Percentiles rank a stretch among this genome's conserved stretches.
These are phyloP conservation scores for Acmispon strigosus DNA, from an alignment of 306 rosid genomes.

Conservation along the genomic window DNA sequence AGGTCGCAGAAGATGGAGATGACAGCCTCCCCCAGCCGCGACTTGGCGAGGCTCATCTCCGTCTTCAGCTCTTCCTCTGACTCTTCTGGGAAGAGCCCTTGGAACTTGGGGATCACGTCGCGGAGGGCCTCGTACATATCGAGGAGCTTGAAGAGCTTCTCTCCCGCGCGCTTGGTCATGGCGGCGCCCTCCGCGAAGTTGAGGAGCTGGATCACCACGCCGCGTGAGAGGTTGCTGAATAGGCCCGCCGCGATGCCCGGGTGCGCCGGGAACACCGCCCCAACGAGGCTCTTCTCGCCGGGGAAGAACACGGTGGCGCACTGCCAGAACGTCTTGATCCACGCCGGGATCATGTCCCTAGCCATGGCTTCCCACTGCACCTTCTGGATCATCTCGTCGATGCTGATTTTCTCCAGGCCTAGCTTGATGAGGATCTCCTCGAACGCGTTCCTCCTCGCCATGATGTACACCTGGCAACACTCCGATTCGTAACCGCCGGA, in stretches of 20 bases:
- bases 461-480: conserved; percentile 41
- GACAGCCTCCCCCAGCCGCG: conserved; percentile 37
- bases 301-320: conserved; percentile 30
- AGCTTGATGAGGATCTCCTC: conserved; percentile 26
- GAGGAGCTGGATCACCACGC: conserved; percentile 38
- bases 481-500: conserved; percentile 38
- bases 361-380: conserved; percentile 48
- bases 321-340: conserved; percentile 39
- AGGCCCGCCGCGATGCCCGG: conserved; percentile 6
- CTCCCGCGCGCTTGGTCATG: conserved; percentile 50
- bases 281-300: conserved; percentile 36
- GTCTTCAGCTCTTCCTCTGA: conserved; percentile 28
- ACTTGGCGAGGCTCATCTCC: conserved; percentile 28
- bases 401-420: conserved; percentile 50
- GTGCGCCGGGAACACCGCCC: conserved; percentile 22
- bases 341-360: conserved; percentile 44
- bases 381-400: conserved; percentile 51
- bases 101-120: conserved; percentile 25
- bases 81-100: conserved; percentile 27
- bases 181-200: conserved; percentile 54
- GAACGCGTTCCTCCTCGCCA: conserved; percentile 33
- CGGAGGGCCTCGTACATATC: conserved; percentile 61
- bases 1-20: conserved; percentile 33
- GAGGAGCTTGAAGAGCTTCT: conserved; percentile 56
- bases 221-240: conserved; percentile 38